These are phyloP conservation scores for Herpetomonas samuelpessoai DNA, from an alignment of 208 protist species.

Conservation along the genomic window DNA sequence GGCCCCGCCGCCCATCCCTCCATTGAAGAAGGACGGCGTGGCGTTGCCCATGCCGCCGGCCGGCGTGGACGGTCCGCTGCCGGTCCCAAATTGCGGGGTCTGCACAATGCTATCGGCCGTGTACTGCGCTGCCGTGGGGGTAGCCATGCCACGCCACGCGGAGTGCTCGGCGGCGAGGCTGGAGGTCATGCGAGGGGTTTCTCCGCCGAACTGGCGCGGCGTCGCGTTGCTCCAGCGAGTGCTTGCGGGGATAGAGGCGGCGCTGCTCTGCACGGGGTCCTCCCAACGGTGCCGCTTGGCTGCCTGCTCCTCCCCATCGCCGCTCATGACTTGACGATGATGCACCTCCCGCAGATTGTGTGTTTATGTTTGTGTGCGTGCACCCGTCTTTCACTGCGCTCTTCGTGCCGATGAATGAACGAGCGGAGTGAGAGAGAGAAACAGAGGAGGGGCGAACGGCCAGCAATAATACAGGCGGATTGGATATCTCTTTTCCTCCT, in stretches of 20 bases:
- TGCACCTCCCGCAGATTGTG: too few species aligned
- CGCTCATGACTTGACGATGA: too few species aligned
- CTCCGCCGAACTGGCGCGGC: conserved; percentile 63
- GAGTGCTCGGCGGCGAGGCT: conserved; percentile 32
- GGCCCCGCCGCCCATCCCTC: conserved; percentile 15
- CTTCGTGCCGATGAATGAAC: too few species aligned
- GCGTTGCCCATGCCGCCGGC: conserved; percentile 9
- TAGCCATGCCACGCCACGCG: conserved; percentile 73
- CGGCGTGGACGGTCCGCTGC: conserved; percentile 1
- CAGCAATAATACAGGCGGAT: too few species aligned
- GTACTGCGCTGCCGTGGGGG: conserved; percentile 55
- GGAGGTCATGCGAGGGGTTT: conserved; percentile 53
- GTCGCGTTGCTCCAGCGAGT: conserved; percentile 78
- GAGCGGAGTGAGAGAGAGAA: too few species aligned
- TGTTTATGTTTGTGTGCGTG: too few species aligned
- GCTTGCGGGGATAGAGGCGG: conserved; percentile 4
- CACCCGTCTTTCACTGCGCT: too few species aligned
- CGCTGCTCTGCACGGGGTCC: too few species aligned
- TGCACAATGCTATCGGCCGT: conserved; percentile 34
- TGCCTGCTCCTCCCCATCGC: conserved; percentile 15
- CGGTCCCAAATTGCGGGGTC: conserved; percentile 48
- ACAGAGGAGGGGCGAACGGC: too few species aligned
- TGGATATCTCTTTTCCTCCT: too few species aligned
- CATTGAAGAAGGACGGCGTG: conserved; percentile 18
- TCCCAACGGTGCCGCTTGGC: conserved; percentile 73